Evolutionary conservation across 108 stramenopile species (phyloP), one percentile per base, ranked within the genome.

Genomic region (Licmophora abbreviata): DNA sequence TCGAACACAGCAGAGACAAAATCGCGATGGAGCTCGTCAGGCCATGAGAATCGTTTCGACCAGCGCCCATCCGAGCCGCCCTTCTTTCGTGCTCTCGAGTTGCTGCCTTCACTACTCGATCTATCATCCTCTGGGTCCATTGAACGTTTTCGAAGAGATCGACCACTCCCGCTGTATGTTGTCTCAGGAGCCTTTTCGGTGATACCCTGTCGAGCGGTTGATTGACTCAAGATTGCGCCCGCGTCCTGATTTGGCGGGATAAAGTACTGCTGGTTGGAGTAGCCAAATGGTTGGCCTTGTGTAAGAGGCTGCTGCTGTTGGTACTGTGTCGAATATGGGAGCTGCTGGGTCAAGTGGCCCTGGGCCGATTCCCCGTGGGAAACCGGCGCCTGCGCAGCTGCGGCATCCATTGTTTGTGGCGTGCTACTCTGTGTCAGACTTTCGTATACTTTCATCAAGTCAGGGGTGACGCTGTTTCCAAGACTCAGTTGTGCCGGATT

Each of bases 1-100:
- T 97, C 93, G 42, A 97, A 97, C 36, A 95, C 82, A 0, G 94
- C 94, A 22, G 89, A 77, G 5, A 93, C 92, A 46, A 93, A 90
- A 38, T 83, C 79, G 21, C 90, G 71, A 63, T 92, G 90, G 49
- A 83, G 53, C 22, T 88, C 77, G 34, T 92, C 90, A 11, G 85
- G 85, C 90, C 90, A 92, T 22, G 80, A 72, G 50, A 92, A 92
- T 0, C 90, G 81, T 48, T 88, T 92, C 17, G 83, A 81, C 86
- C 90, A 88, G 20, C 86, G 66, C 7, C 74, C 64, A 61, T 85
- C 90, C 15, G 68, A 29, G 8, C 37, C 55, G 6, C 49, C 61
- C 31, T 82, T 80, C 51, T 70, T 71, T 9, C 68, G 61, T 1
- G 49, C 56, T 59, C 34, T 63, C 21, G 25, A 26, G 17, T 21